phyloP scores from a whole-genome alignment of 1,139 yeast genomes.

The Insectozyma bohioensis region DNA sequence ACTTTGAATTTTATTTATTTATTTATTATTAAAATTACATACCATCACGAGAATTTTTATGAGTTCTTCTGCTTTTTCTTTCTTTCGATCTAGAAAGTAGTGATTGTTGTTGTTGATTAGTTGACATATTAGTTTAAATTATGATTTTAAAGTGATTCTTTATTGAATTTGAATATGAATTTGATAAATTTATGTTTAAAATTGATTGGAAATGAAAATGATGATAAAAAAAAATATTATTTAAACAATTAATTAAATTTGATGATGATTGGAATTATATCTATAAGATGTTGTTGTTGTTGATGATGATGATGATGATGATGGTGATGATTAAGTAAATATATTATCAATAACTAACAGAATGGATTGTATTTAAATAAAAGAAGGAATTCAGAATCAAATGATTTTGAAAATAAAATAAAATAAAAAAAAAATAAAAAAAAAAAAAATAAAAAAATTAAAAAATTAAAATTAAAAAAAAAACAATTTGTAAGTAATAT shows the following conservation, averaged over 20 bases:
- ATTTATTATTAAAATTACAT: no score
- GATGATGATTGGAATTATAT: not conserved
- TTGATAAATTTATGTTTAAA: no score
- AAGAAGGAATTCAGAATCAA: not conserved
- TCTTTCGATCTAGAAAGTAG: conserved; percentile 25
- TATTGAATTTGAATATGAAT: no score
- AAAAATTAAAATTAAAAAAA: not conserved
- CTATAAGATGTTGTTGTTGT: not conserved
- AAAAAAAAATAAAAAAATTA: not conserved
- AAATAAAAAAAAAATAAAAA: no score
- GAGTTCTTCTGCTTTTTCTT: conserved; percentile 46
- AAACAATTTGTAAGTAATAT: not conserved
- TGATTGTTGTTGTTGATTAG: not conserved
- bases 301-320: not conserved
- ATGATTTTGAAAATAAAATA: not conserved
- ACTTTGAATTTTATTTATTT: no score
- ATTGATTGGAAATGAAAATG: no score
- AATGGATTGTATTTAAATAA: not conserved
- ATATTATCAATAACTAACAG: not conserved
- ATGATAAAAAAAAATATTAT: no score
- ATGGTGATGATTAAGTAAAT: not conserved
- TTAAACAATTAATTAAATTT: no score
- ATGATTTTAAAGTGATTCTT: not conserved
- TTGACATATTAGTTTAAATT: not conserved
- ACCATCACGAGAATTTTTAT: conserved; percentile 47